A percentile compares a stretch with the other conserved stretches of the same genome.
These are phyloP conservation scores for Extremus antarcticus DNA, from an alignment of 495 filamentous ascomycete species.

Conservation along the genomic window DNA sequence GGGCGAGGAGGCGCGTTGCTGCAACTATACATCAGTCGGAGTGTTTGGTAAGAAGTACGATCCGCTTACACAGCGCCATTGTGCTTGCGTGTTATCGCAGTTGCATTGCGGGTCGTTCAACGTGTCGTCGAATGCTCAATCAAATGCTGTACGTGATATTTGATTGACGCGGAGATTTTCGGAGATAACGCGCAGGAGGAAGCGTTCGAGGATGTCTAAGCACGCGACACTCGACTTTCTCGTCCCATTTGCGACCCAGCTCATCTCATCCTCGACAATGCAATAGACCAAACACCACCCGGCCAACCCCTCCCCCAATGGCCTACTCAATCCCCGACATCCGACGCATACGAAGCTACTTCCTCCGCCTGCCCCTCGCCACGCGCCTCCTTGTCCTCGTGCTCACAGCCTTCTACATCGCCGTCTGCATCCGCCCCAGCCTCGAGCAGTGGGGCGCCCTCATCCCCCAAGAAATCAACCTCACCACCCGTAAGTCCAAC, in stretches of 20 bases:
- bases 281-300: too few relatives aligned
- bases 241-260: too few relatives aligned
- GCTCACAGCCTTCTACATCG: constrained; percentile 57
- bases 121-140: neutral
- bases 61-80: constrained; percentile 15
- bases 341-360: constrained; percentile 45
- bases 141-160: neutral
- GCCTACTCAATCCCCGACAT: constrained; percentile 28
- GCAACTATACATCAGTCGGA: neutral
- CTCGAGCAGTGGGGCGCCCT: constrained; percentile 71
- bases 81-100: neutral
- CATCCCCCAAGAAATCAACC: constrained; percentile 59
- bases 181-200: neutral
- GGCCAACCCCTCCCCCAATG: too few relatives aligned
- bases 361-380: constrained; percentile 77
- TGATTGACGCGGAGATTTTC: neutral
- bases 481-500: constrained; percentile 52
- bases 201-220: too few relatives aligned
- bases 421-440: constrained; percentile 44
- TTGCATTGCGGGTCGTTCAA: neutral
- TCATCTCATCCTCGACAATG: too few relatives aligned
- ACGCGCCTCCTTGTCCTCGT: constrained; percentile 64
- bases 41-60: neutral
- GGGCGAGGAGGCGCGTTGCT: constrained; percentile 27
- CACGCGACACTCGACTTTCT: too few relatives aligned